Evolutionary conservation across 2,329 filamentous ascomycete species (phyloP).

Genomic region (Cladophialophora immunda): DNA sequence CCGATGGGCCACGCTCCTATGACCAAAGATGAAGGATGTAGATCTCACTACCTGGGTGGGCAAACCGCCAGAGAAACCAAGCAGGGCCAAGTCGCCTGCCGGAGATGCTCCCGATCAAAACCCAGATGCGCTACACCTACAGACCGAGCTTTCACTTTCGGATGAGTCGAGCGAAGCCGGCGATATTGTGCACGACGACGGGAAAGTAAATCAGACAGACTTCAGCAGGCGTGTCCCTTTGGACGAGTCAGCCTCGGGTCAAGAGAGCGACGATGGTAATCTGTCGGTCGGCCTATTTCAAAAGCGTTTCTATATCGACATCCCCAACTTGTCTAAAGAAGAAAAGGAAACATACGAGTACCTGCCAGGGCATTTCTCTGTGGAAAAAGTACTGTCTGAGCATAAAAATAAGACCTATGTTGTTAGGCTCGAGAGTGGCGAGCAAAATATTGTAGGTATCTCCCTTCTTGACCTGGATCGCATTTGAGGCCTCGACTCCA

Average conservation of each 20-base stretch:
- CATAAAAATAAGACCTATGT: conserved; percentile 43
- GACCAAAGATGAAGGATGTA: conserved; percentile 10
- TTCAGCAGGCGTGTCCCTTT: background rate
- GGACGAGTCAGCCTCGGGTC: background rate
- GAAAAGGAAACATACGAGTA: conserved; percentile 49
- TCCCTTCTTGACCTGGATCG: background rate
- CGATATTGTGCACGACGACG: conserved; percentile 30
- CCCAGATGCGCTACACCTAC: background rate
- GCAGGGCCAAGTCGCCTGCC: background rate
- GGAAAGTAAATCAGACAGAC: background rate
- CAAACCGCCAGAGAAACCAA: conserved; percentile 32
- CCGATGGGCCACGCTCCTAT: background rate
- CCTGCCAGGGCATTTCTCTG: conserved; percentile 50
- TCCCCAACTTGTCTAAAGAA: conserved; percentile 45
- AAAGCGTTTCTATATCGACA: conserved; percentile 43
- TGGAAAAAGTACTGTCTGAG: conserved; percentile 45
- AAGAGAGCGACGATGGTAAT: background rate
- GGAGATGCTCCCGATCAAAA: conserved; percentile 3
- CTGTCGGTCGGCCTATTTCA: conserved; percentile 12
- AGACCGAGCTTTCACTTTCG: conserved; percentile 16
- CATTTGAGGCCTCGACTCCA: background rate
- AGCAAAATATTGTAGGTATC: conserved; percentile 47
- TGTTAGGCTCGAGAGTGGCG: conserved; percentile 49
- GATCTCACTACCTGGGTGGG: conserved; percentile 37
- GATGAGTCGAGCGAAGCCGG: conserved; percentile 17